Conservation (phyloP, 2,329 filamentous ascomycete genomes). For the Fusarium palustre region DNA sequence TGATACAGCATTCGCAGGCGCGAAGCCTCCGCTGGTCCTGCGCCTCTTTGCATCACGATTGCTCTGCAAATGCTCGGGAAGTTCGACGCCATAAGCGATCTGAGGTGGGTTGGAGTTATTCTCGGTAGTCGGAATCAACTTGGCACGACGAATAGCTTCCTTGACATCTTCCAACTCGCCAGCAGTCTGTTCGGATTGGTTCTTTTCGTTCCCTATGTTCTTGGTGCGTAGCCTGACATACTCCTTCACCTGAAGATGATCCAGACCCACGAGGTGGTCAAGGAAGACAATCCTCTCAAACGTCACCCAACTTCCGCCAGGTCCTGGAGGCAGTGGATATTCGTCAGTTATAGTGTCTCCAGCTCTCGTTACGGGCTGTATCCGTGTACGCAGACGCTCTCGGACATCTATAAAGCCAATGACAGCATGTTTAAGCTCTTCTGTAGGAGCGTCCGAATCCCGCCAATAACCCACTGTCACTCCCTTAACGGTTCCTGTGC, state of each 20-base stretch:
- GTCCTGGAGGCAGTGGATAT: constrained; percentile 66
- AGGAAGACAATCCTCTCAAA: constrained; percentile 71
- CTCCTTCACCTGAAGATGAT: constrained; percentile 70
- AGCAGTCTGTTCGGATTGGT: constrained; percentile 53
- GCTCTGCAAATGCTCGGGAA: constrained; percentile 58
- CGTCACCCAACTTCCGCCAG: constrained; percentile 73
- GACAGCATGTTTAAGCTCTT: constrained; percentile 66
- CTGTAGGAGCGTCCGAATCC: constrained; percentile 64
- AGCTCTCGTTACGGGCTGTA: constrained; percentile 62
- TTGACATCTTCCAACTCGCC: constrained; percentile 59
- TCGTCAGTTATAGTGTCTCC: constrained; percentile 61
- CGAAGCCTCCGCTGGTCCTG: constrained; percentile 55
- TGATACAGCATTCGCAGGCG: constrained; percentile 50
- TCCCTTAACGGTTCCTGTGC: constrained; percentile 56
- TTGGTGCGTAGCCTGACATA: constrained; percentile 68
- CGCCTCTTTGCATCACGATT: constrained; percentile 62
- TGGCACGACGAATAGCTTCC: constrained; percentile 60
- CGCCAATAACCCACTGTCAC: constrained; percentile 70
- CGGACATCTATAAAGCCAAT: constrained; percentile 72
- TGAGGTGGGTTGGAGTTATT: constrained; percentile 55
- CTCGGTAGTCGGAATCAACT: constrained; percentile 58
- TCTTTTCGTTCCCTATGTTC: constrained; percentile 53
- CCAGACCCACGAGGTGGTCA: constrained; percentile 65
- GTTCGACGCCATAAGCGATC: constrained; percentile 64
- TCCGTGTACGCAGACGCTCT: constrained; percentile 69